Evolutionary conservation across 139 green algal species (phyloP).

Genomic region (Tetraselmis striata): DNA sequence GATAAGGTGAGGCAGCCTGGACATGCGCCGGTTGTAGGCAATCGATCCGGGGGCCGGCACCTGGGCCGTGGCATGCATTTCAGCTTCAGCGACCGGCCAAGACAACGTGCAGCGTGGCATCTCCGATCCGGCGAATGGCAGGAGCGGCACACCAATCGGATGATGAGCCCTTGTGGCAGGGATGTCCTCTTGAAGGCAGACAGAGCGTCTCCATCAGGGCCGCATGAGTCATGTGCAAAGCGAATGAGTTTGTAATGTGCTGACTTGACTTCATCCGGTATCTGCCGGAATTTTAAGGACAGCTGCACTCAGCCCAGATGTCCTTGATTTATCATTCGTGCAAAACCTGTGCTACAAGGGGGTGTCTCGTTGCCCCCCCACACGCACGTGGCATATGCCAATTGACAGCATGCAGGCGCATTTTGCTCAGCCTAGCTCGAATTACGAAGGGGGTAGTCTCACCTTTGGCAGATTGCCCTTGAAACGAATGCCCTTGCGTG

Average conservation of each 20-base stretch:
- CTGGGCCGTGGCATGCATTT: neutral
- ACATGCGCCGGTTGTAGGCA: neutral
- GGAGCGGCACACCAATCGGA: neutral
- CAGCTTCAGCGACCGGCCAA: neutral
- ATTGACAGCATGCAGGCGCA: too few relatives aligned
- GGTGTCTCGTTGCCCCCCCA: too few relatives aligned
- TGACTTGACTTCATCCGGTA: neutral
- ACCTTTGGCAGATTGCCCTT: neutral
- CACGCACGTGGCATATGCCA: too few relatives aligned
- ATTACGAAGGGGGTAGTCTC: too few relatives aligned
- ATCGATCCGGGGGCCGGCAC: neutral
- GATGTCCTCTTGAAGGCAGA: neutral
- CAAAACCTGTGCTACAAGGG: too few relatives aligned
- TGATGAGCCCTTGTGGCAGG: neutral
- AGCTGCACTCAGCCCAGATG: too few relatives aligned
- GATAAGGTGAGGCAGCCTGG: neutral
- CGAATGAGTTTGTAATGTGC: neutral
- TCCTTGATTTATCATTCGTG: too few relatives aligned
- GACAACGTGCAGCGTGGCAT: too few relatives aligned
- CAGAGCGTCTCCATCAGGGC: neutral
- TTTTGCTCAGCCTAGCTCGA: too few relatives aligned
- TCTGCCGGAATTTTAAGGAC: too few relatives aligned
- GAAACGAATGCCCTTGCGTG: neutral
- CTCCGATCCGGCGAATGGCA: too few relatives aligned
- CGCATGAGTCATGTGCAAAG: neutral